Base-by-base conservation (phyloP, 208 protist genomes). In the Leishmania arabica region DNA sequence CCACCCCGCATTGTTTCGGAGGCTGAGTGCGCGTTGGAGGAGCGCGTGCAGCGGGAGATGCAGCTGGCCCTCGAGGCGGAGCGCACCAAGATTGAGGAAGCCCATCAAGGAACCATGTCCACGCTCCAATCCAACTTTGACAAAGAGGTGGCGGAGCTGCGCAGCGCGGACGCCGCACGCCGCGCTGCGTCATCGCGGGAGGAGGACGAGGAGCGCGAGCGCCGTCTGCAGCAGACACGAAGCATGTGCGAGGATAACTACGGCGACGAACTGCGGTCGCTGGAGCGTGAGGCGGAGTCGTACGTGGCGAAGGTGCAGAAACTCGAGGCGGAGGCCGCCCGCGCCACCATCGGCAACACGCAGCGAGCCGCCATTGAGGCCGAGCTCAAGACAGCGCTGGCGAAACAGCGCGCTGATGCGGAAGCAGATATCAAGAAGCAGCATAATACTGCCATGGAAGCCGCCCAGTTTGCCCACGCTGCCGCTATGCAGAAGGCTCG, bases 1-100 rank as follows among this genome's bases (percentile, higher is more conserved):
- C 79, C 84, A 2, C n/a, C 82, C 37, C 86, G 90, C 17, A 86
- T 95, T 54, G 77, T 95, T 19, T 95, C 92, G 17, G 94, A 96
- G 84, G 90, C 94, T 34, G 94, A 96, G 81, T 84, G 85, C 27
- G 88, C 87, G 68, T 80, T 96, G 77, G 91, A 97, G 86, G 84
- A 87, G 66, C 91, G 88, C 75, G 89, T 97, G 51, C 90, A 89
- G 34, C 81, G 77, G 8, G 91, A 97, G 79, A 70, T 88, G 24
- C 81, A 88, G 79, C 78, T 49, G 66, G 75, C 70, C 53, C 81
- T 94, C 62, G 86, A 89, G 76, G 62, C 71, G 51, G 91, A 94
- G 76, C 75, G 82, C 74, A n/a, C 82, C 45, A 90, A 93, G 76
- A 84, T 85, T 0, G 84, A 92, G 65, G 60, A 81, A 11, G 49